These are phyloP conservation scores for Iberis pinnata DNA, from an alignment of 345 rosid genomes.

Conservation along the genomic window DNA sequence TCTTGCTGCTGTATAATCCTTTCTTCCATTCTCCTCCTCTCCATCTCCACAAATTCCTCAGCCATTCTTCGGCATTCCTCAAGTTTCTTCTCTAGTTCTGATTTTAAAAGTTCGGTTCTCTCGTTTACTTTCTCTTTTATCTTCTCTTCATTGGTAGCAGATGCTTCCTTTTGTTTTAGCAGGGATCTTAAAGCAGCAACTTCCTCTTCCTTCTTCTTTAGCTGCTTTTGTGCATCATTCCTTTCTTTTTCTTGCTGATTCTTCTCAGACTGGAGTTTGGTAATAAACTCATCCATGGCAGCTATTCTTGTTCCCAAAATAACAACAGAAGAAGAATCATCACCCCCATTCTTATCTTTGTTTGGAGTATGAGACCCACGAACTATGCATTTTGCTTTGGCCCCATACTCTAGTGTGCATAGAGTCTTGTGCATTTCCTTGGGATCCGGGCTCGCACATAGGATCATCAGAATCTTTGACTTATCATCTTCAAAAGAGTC, in stretches of 20 bases:
- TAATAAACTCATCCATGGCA: conserved; percentile 86
- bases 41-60: conserved; percentile 71
- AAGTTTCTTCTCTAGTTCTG: conserved; percentile 62
- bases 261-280: conserved; percentile 79
- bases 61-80: conserved; percentile 79
- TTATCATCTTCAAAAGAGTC: conserved; percentile 98
- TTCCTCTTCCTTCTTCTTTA: conserved; percentile 80
- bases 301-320: conserved; percentile 69
- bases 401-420: conserved; percentile 95
- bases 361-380: conserved; percentile 73
- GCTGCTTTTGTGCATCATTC: conserved; percentile 62
- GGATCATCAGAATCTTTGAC: conserved; percentile 85
- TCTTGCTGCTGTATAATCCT: conserved; percentile 78
- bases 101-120: conserved; percentile 42
- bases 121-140: conserved; percentile 70
- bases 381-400: conserved; percentile 91
- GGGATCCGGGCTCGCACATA: conserved; percentile 96
- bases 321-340: conserved; percentile 54
- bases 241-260: conserved; percentile 71
- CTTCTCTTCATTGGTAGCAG: conserved; percentile 53
- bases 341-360: conserved; percentile 59
- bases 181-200: conserved; percentile 52
- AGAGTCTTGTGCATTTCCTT: conserved; percentile 92
- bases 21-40: conserved; percentile 94
- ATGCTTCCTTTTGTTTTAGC: conserved; percentile 44